Evolutionary conservation across 1,139 yeast genomes (phyloP).

Genomic region (Geotrichum siamense): DNA sequence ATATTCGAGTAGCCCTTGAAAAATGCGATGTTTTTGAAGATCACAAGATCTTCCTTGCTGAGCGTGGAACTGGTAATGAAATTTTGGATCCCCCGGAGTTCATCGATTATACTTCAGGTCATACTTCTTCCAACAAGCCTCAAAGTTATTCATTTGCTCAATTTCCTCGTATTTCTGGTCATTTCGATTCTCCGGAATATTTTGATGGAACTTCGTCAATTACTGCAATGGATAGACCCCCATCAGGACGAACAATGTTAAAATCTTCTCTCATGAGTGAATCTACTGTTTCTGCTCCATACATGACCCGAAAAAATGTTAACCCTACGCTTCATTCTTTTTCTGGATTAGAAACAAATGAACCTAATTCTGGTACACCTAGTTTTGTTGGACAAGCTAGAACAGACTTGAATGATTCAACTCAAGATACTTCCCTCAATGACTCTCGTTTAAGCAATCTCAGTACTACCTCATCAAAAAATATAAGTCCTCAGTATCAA

Average conservation of each 20-base stretch:
- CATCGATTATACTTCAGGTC: constrained; percentile 44
- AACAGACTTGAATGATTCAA: neutral
- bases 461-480: constrained; percentile 6
- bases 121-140: constrained; percentile 20
- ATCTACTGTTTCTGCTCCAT: neutral
- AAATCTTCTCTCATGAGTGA: constrained; percentile 12
- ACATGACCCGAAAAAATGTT: neutral
- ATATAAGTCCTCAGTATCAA: constrained; percentile 10
- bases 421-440: neutral
- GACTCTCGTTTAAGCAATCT: constrained; percentile 4
- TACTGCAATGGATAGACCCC: constrained; percentile 6
- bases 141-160: constrained; percentile 11
- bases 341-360: neutral
- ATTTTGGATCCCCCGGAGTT: constrained; percentile 53
- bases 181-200: constrained; percentile 8
- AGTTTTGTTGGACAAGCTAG: neutral
- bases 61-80: constrained; percentile 60
- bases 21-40: constrained; percentile 59
- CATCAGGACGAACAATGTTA: constrained; percentile 2
- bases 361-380: neutral
- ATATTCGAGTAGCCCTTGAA: constrained; percentile 60
- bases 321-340: neutral
- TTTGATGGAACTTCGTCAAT: constrained; percentile 4
- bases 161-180: constrained; percentile 9
- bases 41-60: constrained; percentile 47